Evolutionary conservation across 495 filamentous ascomycete species (phyloP).

Genomic region (Penicillium salamii): DNA sequence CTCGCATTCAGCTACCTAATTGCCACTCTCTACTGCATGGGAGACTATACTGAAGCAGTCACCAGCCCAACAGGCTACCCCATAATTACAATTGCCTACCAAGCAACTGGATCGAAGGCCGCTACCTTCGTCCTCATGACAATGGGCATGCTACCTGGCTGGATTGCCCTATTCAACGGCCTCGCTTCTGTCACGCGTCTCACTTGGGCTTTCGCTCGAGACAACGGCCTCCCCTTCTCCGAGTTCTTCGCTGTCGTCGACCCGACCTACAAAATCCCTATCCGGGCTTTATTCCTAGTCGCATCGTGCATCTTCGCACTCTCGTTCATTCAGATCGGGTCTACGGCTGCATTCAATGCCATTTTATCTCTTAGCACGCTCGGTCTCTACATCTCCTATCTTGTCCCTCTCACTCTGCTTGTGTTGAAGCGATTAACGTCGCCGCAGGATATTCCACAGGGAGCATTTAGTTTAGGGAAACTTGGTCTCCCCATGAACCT

Average conservation of each 20-base stretch:
- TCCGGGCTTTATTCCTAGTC: conserved; percentile 44
- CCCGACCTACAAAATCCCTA: conserved; percentile 42
- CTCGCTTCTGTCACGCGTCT: conserved; percentile 53
- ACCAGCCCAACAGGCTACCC: conserved; percentile 44
- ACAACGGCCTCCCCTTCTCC: conserved; percentile 57
- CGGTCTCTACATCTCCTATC: conserved; percentile 50
- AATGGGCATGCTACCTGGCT: conserved; percentile 35
- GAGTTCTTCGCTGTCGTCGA: conserved; percentile 44
- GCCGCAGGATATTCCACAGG: conserved; percentile 24
- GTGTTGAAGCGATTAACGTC: conserved; percentile 26
- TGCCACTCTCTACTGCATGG: conserved; percentile 41
- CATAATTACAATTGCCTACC: conserved; percentile 52
- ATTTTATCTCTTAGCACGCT: conserved; percentile 48
- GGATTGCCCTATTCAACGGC: conserved; percentile 45
- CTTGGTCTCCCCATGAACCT: conserved; percentile 43
- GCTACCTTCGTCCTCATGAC: conserved; percentile 46
- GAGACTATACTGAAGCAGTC: conserved; percentile 34
- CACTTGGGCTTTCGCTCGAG: conserved; percentile 59
- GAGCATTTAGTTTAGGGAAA: conserved; percentile 28
- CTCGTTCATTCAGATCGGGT: conserved; percentile 52
- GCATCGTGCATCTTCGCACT: conserved; percentile 34
- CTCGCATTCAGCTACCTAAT: conserved; percentile 42
- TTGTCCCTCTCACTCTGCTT: conserved; percentile 44
- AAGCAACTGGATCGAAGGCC: conserved; percentile 42
- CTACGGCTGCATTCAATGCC: conserved; percentile 46